Conservation (phyloP, 768 basidiomycete genomes). For the Leccinum truebloodii region DNA sequence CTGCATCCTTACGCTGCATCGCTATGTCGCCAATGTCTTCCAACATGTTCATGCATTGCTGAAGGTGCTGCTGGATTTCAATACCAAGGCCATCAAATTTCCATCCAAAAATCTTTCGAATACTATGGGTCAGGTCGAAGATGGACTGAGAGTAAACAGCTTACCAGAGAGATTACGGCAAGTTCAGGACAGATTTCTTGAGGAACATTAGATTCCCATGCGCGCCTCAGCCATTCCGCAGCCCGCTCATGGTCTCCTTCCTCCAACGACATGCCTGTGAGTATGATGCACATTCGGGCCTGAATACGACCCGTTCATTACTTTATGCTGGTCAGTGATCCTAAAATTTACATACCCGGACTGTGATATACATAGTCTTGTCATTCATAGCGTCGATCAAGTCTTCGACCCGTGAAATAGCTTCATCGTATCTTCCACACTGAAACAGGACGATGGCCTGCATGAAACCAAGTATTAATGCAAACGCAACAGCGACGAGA, state of each 20-base stretch:
- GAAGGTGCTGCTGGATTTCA: background rate
- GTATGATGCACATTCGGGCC: slow-evolving; percentile 11
- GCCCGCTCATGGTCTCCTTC: background rate
- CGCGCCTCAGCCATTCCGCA: background rate
- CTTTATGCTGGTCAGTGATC: no score
- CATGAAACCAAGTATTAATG: background rate
- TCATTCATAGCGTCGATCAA: slow-evolving; percentile 2
- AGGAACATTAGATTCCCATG: background rate
- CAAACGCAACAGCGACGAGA: background rate
- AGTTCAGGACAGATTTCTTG: background rate
- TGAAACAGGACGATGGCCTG: slow-evolving; percentile 13
- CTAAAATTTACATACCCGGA: slow-evolving; percentile 1
- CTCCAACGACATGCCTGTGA: background rate
- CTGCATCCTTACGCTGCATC: background rate
- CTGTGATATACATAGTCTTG: background rate
- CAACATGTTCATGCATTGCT: background rate
- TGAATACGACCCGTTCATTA: background rate
- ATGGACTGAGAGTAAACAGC: background rate
- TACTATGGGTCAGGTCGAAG: background rate
- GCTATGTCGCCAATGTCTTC: slow-evolving; percentile 3
- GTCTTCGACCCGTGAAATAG: slow-evolving; percentile 5
- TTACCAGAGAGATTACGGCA: slow-evolving; percentile 11
- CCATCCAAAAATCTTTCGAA: slow-evolving; percentile 16
- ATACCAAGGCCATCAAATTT: slow-evolving; percentile 5
- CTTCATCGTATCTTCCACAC: slow-evolving; percentile 6